Percentiles rank a stretch among this genome's conserved stretches.
These are phyloP conservation scores for Lomentospora prolificans DNA, from an alignment of 2,329 filamentous ascomycete species.

Conservation along the genomic window DNA sequence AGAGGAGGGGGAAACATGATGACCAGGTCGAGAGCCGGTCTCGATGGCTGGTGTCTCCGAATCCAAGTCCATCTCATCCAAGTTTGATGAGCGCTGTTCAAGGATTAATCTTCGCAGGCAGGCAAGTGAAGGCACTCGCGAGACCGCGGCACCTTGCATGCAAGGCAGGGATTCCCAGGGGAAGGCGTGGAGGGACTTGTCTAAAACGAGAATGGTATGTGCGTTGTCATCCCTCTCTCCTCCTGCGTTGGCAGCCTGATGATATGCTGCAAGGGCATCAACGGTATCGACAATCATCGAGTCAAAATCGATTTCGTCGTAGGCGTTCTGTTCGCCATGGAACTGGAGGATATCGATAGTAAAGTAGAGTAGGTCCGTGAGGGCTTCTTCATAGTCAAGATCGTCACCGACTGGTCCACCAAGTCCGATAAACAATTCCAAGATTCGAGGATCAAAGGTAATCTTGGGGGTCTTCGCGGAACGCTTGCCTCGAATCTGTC, in stretches of 20 bases:
- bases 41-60: conserved; percentile 17
- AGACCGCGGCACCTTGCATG: conserved; percentile 68
- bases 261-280: conserved; percentile 74
- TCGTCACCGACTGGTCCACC: conserved; percentile 61
- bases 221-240: conserved; percentile 31
- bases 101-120: conserved; percentile 69
- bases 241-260: conserved; percentile 37
- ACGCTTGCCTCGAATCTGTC: conserved; percentile 48
- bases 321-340: conserved; percentile 89
- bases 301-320: conserved; percentile 96
- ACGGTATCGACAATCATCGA: conserved; percentile 78
- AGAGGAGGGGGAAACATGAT: conserved; percentile 42
- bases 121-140: conserved; percentile 77
- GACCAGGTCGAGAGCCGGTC: conserved; percentile 23
- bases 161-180: conserved; percentile 95
- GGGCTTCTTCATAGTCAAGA: conserved; percentile 70
- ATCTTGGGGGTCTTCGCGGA: conserved; percentile 31
- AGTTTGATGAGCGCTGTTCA: conserved; percentile 26
- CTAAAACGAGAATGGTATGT: conserved; percentile 83
- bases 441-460: conserved; percentile 49
- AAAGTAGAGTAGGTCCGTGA: conserved; percentile 93
- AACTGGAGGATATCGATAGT: conserved; percentile 95
- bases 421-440: conserved; percentile 83
- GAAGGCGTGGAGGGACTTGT: conserved; percentile 83
- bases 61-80: conserved; percentile 9